These are phyloP conservation scores for Rosellinia necatrix DNA, from an alignment of 2,329 filamentous ascomycete genomes.

Conservation along the genomic window DNA sequence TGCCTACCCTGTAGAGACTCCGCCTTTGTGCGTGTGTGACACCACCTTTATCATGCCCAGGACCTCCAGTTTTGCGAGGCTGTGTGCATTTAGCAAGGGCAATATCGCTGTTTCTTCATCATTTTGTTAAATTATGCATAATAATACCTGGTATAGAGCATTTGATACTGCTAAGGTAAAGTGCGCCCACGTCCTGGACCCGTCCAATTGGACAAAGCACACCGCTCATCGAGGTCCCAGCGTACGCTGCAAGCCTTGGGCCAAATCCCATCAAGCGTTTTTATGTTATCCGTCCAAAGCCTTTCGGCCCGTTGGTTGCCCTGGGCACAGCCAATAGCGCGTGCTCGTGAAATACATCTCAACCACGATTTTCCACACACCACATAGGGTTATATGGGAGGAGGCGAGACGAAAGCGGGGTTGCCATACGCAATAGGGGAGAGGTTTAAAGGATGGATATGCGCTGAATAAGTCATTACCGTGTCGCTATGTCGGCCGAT, in stretches of 20 bases:
- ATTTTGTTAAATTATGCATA: constrained; percentile 14
- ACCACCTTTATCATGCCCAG: too few relatives aligned
- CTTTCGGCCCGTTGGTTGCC: neutral
- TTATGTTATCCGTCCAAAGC: neutral
- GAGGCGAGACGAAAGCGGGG: neutral
- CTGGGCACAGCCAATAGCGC: neutral
- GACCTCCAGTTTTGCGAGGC: neutral
- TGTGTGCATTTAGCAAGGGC: neutral
- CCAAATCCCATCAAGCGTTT: neutral
- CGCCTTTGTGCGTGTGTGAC: too few relatives aligned
- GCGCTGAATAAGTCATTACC: neutral
- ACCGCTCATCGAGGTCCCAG: neutral
- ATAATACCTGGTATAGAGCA: constrained; percentile 14
- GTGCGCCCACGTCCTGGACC: neutral
- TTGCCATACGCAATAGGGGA: neutral
- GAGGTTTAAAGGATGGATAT: neutral
- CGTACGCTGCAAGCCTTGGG: neutral
- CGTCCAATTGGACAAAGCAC: constrained; percentile 7
- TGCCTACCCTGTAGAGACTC: too few relatives aligned
- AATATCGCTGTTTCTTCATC: neutral
- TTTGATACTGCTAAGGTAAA: constrained; percentile 20
- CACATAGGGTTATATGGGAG: too few relatives aligned
- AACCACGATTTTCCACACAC: neutral
- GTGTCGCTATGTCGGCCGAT: neutral
- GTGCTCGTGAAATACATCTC: neutral